Evolutionary conservation across 139 green algal genomes (phyloP).

Genomic region (Trebouxia sp.): DNA sequence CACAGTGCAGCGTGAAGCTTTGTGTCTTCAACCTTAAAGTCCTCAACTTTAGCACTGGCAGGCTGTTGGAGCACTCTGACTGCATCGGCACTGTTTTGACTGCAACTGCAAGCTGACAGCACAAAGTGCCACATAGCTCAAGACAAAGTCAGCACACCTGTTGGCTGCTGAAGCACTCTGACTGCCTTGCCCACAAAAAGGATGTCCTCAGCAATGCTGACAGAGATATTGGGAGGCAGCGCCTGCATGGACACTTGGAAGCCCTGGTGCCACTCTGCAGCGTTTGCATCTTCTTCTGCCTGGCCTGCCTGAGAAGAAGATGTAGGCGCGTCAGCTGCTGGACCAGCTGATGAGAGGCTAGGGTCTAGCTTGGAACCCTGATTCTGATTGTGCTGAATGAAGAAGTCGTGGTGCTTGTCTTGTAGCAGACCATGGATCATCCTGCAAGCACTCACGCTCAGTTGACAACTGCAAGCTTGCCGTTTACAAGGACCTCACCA

Average conservation of each 20-base stretch:
- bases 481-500: too few relatives aligned
- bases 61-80: too few relatives aligned
- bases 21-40: too few relatives aligned
- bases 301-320: not conserved
- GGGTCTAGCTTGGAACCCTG: not conserved
- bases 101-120: too few relatives aligned
- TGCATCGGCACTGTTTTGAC: too few relatives aligned
- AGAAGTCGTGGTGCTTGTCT: constrained; percentile 79
- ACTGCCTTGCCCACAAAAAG: constrained; percentile 87
- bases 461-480: too few relatives aligned
- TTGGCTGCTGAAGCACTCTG: constrained; percentile 66
- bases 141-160: too few relatives aligned
- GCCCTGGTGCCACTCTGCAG: constrained; percentile 65
- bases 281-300: constrained; percentile 24
- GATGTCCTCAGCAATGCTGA: constrained; percentile 59
- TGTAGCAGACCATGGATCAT: constrained; percentile 83
- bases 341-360: not conserved
- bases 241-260: constrained; percentile 52
- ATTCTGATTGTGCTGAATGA: constrained; percentile 56
- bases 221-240: constrained; percentile 63
- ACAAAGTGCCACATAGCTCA: too few relatives aligned
- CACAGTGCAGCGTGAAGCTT: too few relatives aligned
- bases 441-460: constrained; percentile 48
- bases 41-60: too few relatives aligned
- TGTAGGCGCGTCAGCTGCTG: not conserved